Evolutionary conservation across 305 asterid species (phyloP), one percentile per base, ranked within the genome.

Genomic region (Fraxinus nigra): DNA sequence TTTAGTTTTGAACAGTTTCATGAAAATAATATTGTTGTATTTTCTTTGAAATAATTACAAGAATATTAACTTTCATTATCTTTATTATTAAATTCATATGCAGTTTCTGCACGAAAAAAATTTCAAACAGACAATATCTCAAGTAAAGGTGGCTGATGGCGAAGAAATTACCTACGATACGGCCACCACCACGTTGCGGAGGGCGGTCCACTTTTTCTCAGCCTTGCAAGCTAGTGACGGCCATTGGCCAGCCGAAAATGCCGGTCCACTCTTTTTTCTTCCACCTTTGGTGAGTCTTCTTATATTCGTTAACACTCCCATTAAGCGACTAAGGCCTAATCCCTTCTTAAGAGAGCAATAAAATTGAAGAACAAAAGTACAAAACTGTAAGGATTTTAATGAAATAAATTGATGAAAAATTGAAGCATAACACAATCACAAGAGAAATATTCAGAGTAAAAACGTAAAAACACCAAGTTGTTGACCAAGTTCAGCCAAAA

Each of bases 201-300:
- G 99, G 56, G 94, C 94, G 1, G 94, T 92, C 37, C 84, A 85
- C 40, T 93, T 95, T 88, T 93, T 90, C 77, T 90, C 97, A 1
- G 98, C 99, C 38, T 85, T 93, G 89, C 99, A 95, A 86, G 98
- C 97, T 13, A 85, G 80, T 43, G 99, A 95, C 48, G 99, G 98
- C 33, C 98, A 95, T 78, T 95, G 99, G 98, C 97, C 98, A 0
- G 97, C 97, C 0, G 98, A 92, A 90, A 95, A 91, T 67, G 95
- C 95, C 0, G 98, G 99, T 20, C 97, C 98, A n/a, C 73, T 93
- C 65, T 95, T 86, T 90, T 95, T 91, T 85, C 94, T 95, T 80
- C 99, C 97, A n/a, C 99, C 99, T 74, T 16, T 95, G 89, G 99
- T 95, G 1, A 86, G 86, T 72, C 70, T 13, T 22, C 5, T 6